Percentiles rank a stretch among this genome's conserved stretches.
Evolutionary conservation across 1,139 yeast genomes (phyloP).

Genomic region (Pichia cactophila): DNA sequence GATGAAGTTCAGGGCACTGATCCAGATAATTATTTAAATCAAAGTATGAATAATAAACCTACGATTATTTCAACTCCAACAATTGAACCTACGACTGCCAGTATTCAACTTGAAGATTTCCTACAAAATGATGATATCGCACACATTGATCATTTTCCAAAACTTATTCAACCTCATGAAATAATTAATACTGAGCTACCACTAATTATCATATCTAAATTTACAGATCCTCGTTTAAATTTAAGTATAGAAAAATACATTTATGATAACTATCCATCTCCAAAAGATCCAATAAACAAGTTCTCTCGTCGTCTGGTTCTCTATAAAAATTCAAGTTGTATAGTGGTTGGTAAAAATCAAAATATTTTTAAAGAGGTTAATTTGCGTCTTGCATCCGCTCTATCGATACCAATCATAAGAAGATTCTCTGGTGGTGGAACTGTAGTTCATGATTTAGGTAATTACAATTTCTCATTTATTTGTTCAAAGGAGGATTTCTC

Average conservation of each 20-base stretch:
- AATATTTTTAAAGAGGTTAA: constrained; percentile 89
- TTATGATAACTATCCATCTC: constrained; percentile 56
- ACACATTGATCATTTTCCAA: constrained; percentile 7
- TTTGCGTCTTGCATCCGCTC: constrained; percentile 44
- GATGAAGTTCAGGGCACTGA: constrained; percentile 1
- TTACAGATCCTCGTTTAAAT: constrained; percentile 63
- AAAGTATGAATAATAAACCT: not conserved
- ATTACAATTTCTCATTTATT: constrained; percentile 79
- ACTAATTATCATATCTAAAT: constrained; percentile 34
- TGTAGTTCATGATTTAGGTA: constrained; percentile 92
- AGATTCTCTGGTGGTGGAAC: constrained; percentile 94
- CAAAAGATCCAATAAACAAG: constrained; percentile 14
- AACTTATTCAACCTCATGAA: constrained; percentile 26
- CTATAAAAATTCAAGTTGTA: constrained; percentile 75
- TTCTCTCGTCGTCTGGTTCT: constrained; percentile 50
- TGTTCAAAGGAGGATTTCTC: constrained; percentile 57
- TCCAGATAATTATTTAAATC: not conserved
- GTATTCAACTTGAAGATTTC: not conserved
- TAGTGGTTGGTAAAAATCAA: constrained; percentile 93
- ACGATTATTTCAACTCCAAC: not conserved
- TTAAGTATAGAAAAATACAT: constrained; percentile 78
- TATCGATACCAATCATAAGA: constrained; percentile 64
- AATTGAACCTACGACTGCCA: not conserved
- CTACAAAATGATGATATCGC: constrained; percentile 13
- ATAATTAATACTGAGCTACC: constrained; percentile 23